A percentile compares a stretch with the other conserved stretches of the same genome.
Evolutionary conservation across 2,329 filamentous ascomycete species (phyloP).

Genomic region (Pestalotiopsis sp.): DNA sequence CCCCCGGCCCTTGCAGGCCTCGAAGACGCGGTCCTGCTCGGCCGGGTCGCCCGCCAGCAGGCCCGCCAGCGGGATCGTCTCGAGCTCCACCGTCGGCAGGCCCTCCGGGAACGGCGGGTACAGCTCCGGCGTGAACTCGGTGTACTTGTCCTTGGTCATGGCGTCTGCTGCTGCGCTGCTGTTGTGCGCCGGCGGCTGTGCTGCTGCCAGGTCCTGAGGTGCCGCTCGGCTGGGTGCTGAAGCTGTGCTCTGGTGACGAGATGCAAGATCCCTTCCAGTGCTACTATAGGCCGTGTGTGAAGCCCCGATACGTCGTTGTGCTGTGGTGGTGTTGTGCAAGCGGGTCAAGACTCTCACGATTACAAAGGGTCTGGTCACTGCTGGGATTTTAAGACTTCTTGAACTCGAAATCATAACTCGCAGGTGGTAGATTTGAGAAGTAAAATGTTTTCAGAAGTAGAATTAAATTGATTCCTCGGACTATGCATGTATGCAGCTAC

Average conservation of each 20-base stretch:
- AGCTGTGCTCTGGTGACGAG: not conserved
- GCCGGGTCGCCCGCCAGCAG: conserved; percentile 21
- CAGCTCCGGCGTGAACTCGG: conserved; percentile 21
- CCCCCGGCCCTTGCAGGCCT: conserved; percentile 27
- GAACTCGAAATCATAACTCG: not conserved
- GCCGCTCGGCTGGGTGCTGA: not conserved
- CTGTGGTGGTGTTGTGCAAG: not conserved
- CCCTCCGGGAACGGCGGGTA: conserved; percentile 28
- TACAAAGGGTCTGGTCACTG: not conserved
- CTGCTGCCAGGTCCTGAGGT: not conserved
- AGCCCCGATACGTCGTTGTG: not conserved
- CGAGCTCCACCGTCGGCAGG: conserved; percentile 26
- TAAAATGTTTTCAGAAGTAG: not conserved
- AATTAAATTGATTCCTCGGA: not conserved
- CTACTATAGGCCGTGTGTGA: not conserved
- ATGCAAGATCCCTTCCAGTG: not conserved
- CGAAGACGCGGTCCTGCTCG: conserved; percentile 27
- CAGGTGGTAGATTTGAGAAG: not conserved
- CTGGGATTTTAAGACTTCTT: not conserved
- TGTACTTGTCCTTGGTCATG: conserved; percentile 6
- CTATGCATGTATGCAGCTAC: no score
- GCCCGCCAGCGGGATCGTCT: conserved; percentile 29
- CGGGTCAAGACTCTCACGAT: not conserved
- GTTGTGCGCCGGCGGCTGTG: not conserved
- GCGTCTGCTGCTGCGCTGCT: not conserved